These are phyloP conservation scores for Stephania japonica DNA, from an alignment of 164 flowering plant species.

Conservation along the genomic window DNA sequence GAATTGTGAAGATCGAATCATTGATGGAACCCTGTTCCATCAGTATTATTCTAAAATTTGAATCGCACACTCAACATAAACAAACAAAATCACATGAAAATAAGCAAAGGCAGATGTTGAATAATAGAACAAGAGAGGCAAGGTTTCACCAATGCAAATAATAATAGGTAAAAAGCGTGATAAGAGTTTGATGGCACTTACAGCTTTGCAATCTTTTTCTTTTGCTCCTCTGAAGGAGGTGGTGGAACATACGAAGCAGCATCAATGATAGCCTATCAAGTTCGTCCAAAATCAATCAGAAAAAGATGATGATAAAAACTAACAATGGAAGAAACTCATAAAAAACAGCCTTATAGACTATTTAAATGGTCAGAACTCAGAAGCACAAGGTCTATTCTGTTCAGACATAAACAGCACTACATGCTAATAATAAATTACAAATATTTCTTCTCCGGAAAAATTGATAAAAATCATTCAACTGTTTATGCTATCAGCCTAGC, in stretches of 20 bases:
- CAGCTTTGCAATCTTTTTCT: conserved; percentile 79
- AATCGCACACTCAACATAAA: no score
- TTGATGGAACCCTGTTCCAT: no score
- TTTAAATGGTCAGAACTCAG: conserved; percentile 2
- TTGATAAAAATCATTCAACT: neutral
- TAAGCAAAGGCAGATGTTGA: neutral
- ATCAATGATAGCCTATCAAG: conserved; percentile 77
- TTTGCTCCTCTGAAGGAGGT: conserved; percentile 91
- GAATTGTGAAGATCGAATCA: no score
- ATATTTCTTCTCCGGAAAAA: neutral
- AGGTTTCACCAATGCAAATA: neutral
- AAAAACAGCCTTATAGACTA: neutral
- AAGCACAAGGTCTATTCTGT: neutral
- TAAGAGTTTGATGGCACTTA: conserved; percentile 28
- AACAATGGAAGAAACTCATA: neutral
- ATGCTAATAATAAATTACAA: neutral
- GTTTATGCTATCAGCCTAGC: neutral
- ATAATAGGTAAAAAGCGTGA: neutral
- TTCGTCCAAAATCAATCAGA: neutral
- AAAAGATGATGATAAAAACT: neutral
- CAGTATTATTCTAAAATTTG: no score
- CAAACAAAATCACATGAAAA: neutral
- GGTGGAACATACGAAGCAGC: conserved; percentile 97
- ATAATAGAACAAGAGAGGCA: neutral
- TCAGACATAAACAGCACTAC: neutral